Base-by-base conservation (phyloP, 1,284 basidiomycete species). In the Trichosporon coremiiforme region DNA sequence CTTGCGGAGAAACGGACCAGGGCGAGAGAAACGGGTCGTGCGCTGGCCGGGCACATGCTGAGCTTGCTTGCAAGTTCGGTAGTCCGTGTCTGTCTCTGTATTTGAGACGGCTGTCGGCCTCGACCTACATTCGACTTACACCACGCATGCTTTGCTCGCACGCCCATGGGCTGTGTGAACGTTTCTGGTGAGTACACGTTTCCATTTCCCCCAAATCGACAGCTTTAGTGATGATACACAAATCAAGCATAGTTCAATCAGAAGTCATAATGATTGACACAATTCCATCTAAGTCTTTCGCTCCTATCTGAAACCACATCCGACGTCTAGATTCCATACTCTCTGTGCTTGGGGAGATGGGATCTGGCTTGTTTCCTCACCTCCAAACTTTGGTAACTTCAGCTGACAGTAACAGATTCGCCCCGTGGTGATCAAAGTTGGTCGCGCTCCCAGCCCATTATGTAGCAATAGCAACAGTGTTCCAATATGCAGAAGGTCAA, bases 191-290 rank as follows among this genome's bases (percentile, higher is more conserved):
- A 89, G 94, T 92, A 33, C 70, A 68, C 15, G 22, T 45, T 68
- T 60, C 35, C 20, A 25, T 25, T 25, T 20, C 63, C 63, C 25
- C 22, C 65, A 35, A 35, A 35, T 10, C 66, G 47, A 25, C 25
- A 25, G 3, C 25, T 25, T 72, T 71, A 20, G 72, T 74, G 83
- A 93, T 93, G 91, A 93, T 81, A 74, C 87, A 87, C 73, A 82
- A 83, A 82, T 84, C 86, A 87, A 86, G 91, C 92, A 93, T 93
- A 93, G 92, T 93, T 93, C 91, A 93, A 90, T 89, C 91, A 90
- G 91, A 93, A 73, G 65, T 76, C 57, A 74, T 90, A 85, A 80
- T 84, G 84, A 84, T 92, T 91, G 90, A 89, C 89, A 87, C 86
- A 64, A 41, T 60, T 53, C 89, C 86, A 62, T 62, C 57, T 62